phyloP scores from a whole-genome alignment of 331 rosid genomes.

The Saraca asoca region DNA sequence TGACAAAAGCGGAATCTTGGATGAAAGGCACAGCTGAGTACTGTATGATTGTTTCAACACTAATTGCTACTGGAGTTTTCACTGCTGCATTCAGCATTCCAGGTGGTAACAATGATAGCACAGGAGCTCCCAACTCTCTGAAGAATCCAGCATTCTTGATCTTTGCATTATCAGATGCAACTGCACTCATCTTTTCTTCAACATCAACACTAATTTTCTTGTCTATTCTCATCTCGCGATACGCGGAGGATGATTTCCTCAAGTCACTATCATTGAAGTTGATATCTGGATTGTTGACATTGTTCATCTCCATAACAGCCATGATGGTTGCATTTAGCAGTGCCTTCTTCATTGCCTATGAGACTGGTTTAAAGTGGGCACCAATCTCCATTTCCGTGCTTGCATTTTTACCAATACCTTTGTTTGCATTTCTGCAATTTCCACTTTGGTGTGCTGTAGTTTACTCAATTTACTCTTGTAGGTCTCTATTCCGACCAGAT shows the following conservation, averaged over 20 bases:
- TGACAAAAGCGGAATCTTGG: conserved; percentile 46
- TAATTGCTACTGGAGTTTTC: conserved; percentile 55
- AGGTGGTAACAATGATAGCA: conserved; percentile 41
- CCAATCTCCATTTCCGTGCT: conserved; percentile 26
- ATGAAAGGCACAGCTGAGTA: conserved; percentile 49
- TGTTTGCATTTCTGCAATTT: conserved; percentile 33
- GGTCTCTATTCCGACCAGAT: conserved; percentile 25
- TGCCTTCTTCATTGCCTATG: conserved; percentile 38
- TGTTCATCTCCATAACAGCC: conserved; percentile 40
- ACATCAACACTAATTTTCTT: conserved; percentile 37
- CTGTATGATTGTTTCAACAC: conserved; percentile 51
- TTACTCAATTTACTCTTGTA: conserved; percentile 33
- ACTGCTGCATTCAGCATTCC: conserved; percentile 51
- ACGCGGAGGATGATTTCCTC: conserved; percentile 36
- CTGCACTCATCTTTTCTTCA: conserved; percentile 37
- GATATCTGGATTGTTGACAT: conserved; percentile 28
- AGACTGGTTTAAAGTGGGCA: conserved; percentile 37
- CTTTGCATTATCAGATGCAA: conserved; percentile 35
- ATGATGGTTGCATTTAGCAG: conserved; percentile 46
- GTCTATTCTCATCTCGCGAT: conserved; percentile 41
- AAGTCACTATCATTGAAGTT: conserved; percentile 35
- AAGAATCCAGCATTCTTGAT: conserved; percentile 3
- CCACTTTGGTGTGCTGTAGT: conserved; percentile 35
- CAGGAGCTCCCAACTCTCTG: conserved; percentile 36
- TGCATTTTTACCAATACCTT: conserved; percentile 31